Conservation (phyloP, 2,329 filamentous ascomycete genomes). For the Apiospora kogelbergensis region DNA sequence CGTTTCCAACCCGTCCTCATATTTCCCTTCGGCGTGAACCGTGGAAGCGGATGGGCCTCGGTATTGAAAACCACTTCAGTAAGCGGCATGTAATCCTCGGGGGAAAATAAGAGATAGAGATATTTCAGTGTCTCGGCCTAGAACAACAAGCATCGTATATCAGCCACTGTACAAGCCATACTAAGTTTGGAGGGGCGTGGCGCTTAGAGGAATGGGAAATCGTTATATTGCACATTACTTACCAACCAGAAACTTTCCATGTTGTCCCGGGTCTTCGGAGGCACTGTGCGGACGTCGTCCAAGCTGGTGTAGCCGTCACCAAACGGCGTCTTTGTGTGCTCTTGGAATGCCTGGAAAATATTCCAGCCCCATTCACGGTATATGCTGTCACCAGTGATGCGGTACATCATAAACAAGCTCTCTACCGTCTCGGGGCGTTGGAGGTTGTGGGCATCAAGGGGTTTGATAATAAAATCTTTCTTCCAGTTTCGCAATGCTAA, state of each 20-base stretch:
- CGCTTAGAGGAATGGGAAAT: no score
- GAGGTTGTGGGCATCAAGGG: constrained; percentile 84
- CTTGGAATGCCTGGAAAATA: constrained; percentile 91
- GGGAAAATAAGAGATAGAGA: constrained; percentile 91
- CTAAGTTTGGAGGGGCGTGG: no score
- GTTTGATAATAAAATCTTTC: constrained; percentile 75
- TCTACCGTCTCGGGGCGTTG: constrained; percentile 97
- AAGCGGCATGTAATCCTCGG: constrained; percentile 77
- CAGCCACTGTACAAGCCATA: no score
- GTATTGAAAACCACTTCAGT: constrained; percentile 92
- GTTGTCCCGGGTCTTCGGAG: constrained; percentile 75
- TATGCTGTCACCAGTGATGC: constrained; percentile 84
- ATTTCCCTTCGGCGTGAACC: constrained; percentile 51
- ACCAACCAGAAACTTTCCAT: constrained; percentile 99
- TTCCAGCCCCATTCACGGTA: constrained; percentile 98
- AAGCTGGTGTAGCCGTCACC: constrained; percentile 82
- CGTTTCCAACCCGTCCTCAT: neutral
- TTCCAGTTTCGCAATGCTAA: constrained; percentile 52
- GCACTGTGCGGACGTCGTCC: constrained; percentile 69
- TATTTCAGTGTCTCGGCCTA: constrained; percentile 97
- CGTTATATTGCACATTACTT: constrained; percentile 34
- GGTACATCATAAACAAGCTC: constrained; percentile 96
- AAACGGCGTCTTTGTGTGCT: constrained; percentile 77
- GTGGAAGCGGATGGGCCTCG: constrained; percentile 86
- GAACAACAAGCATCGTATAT: constrained; percentile 10